Percentiles rank a stretch among this genome's conserved stretches.
These are phyloP conservation scores for Tagetes patula DNA, from an alignment of 129 eudicot genomes.

Conservation along the genomic window DNA sequence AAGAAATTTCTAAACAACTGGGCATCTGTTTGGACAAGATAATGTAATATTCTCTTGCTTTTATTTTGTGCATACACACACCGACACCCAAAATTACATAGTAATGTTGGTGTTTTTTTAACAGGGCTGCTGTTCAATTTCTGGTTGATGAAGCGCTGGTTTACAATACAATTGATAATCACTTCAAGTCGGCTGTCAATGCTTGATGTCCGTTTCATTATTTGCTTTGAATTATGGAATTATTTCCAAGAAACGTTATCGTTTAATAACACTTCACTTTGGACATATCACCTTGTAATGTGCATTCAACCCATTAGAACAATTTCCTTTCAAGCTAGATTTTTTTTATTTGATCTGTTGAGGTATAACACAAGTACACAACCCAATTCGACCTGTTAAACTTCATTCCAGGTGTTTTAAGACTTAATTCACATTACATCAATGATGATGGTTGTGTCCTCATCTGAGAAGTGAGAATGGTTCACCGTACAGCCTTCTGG, in stretches of 20 bases:
- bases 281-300: too few species aligned
- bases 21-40: conserved; percentile 47
- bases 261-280: too few species aligned
- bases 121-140: conserved; percentile 45
- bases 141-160: conserved; percentile 56
- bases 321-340: neutral
- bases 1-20: conserved; percentile 51
- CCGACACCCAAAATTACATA: neutral
- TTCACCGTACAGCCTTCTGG: too few species aligned
- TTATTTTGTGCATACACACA: neutral
- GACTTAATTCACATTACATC: too few species aligned
- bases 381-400: neutral
- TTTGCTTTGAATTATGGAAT: neutral
- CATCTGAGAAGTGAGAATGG: too few species aligned
- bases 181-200: conserved; percentile 49
- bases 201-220: conserved; percentile 25
- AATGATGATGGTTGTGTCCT: too few species aligned
- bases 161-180: conserved; percentile 59
- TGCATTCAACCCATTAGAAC: neutral
- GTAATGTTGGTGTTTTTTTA: neutral
- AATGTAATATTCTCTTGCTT: conserved; percentile 34
- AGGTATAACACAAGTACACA: neutral
- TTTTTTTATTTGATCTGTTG: neutral
- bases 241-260: neutral
- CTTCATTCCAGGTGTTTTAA: too few species aligned